Conservation (phyloP, 495 filamentous ascomycete species). For the Neurospora sp. region DNA sequence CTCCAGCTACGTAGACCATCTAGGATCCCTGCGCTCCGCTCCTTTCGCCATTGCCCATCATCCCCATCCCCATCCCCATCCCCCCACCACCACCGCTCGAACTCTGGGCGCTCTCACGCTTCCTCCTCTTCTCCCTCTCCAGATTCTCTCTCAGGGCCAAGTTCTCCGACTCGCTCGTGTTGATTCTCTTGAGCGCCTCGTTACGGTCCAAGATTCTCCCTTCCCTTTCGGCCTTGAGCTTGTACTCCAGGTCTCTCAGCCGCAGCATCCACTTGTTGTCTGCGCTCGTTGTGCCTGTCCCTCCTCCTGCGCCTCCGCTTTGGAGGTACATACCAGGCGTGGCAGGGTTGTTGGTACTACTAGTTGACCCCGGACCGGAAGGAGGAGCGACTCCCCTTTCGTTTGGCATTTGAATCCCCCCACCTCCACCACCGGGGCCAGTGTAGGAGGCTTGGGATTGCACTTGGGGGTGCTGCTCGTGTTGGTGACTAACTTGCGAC, state of each 20-base stretch:
- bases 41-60: background rate
- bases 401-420: background rate
- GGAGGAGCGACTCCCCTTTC: background rate
- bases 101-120: background rate
- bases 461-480: conserved; percentile 1
- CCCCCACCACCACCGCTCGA: background rate
- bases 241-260: conserved; percentile 74
- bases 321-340: background rate
- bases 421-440: background rate
- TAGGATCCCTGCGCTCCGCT: background rate
- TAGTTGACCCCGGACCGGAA: background rate
- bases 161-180: conserved; percentile 73
- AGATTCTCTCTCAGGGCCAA: conserved; percentile 58
- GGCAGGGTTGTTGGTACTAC: background rate
- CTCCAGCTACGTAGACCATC: background rate
- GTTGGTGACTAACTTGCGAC: background rate
- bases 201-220: conserved; percentile 73
- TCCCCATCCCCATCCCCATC: background rate
- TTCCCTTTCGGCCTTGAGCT: conserved; percentile 83
- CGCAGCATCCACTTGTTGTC: conserved; percentile 76
- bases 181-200: conserved; percentile 72
- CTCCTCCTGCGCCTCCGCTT: conserved; percentile 1
- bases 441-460: background rate
- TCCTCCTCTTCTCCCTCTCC: conserved; percentile 38
- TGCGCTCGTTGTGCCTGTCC: background rate